Percentiles rank a stretch among this genome's conserved stretches.
Evolutionary conservation across 768 basidiomycete genomes (phyloP).

Genomic region (Leccinum olivaceopallidum): DNA sequence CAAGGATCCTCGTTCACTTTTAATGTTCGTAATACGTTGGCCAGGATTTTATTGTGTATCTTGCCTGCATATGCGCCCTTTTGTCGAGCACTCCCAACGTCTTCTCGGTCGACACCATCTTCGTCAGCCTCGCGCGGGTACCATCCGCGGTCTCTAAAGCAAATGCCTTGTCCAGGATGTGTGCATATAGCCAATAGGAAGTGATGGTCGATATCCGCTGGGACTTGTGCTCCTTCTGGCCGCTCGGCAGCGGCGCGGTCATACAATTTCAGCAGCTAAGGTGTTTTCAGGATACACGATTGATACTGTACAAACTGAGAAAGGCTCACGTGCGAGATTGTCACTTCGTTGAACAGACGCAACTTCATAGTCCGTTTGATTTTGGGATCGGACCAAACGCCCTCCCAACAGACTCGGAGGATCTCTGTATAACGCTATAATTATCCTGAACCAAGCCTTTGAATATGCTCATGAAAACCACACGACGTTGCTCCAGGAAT

Average conservation of each 20-base stretch:
- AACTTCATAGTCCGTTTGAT: slow-evolving; percentile 73
- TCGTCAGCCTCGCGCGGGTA: slow-evolving; percentile 68
- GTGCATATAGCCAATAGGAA: slow-evolving; percentile 86
- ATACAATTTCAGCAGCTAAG: slow-evolving; percentile 74
- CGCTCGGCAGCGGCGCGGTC: slow-evolving; percentile 54
- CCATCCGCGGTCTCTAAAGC: slow-evolving; percentile 90
- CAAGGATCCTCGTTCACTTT: slow-evolving; percentile 88
- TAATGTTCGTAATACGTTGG: slow-evolving; percentile 67
- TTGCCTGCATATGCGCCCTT: slow-evolving; percentile 38
- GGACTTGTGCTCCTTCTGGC: slow-evolving; percentile 51
- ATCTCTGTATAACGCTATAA: slow-evolving; percentile 58
- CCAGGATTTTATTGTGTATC: slow-evolving; percentile 82
- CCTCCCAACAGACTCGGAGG: slow-evolving; percentile 74
- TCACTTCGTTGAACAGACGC: slow-evolving; percentile 65
- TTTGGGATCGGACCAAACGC: slow-evolving; percentile 73
- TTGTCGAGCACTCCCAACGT: slow-evolving; percentile 31
- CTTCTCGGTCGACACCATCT: slow-evolving; percentile 40
- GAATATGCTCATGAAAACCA: slow-evolving; percentile 67
- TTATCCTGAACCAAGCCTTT: slow-evolving; percentile 70
- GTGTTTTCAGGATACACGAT: neutral
- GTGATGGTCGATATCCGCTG: slow-evolving; percentile 81
- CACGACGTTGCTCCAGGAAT: slow-evolving; percentile 72
- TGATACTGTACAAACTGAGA: neutral
- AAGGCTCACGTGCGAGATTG: slow-evolving; percentile 57
- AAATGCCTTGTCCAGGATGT: slow-evolving; percentile 78